Conservation (phyloP, 78 protist genomes). For the Speleostelium caveatum region DNA sequence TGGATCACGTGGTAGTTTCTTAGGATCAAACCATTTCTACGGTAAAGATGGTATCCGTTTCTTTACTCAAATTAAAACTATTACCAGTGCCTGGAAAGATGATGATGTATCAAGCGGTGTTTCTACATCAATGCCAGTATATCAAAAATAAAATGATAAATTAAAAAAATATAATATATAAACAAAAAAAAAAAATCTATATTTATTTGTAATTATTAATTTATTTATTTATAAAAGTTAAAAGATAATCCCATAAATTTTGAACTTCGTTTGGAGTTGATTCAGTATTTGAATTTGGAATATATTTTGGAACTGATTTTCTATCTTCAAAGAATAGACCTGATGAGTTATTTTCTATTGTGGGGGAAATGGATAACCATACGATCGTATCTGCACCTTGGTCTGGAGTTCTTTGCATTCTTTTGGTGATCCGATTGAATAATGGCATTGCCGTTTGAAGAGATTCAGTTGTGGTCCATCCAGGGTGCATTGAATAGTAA, state of each 20-base stretch:
- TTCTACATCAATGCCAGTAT: constrained; percentile 75
- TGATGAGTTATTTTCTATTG: not conserved
- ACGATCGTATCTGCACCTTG: constrained; percentile 60
- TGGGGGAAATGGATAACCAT: constrained; percentile 55
- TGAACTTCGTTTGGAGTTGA: constrained; percentile 16
- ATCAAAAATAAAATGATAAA: too few relatives aligned
- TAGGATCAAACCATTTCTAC: constrained; percentile 95
- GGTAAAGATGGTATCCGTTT: constrained; percentile 93
- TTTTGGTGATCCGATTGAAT: not conserved
- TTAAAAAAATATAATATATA: too few relatives aligned
- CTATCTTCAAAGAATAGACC: constrained; percentile 59
- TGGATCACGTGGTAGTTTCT: constrained; percentile 92
- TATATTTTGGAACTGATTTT: constrained; percentile 14
- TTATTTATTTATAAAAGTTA: not conserved
- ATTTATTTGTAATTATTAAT: too few relatives aligned
- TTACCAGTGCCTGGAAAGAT: constrained; percentile 93
- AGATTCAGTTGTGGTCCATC: constrained; percentile 31
- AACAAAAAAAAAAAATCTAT: too few relatives aligned
- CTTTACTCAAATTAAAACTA: constrained; percentile 95
- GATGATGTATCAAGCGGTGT: constrained; percentile 84
- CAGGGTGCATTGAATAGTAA: constrained; percentile 67
- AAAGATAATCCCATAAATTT: constrained; percentile 40
- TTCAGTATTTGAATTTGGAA: constrained; percentile 21
- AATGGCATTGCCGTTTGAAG: constrained; percentile 47
- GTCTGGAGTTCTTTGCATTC: constrained; percentile 32